Evolutionary conservation across 345 rosid genomes (phyloP), one percentile per base, ranked within the genome.

Genomic region (Gossypium herbaceum): DNA sequence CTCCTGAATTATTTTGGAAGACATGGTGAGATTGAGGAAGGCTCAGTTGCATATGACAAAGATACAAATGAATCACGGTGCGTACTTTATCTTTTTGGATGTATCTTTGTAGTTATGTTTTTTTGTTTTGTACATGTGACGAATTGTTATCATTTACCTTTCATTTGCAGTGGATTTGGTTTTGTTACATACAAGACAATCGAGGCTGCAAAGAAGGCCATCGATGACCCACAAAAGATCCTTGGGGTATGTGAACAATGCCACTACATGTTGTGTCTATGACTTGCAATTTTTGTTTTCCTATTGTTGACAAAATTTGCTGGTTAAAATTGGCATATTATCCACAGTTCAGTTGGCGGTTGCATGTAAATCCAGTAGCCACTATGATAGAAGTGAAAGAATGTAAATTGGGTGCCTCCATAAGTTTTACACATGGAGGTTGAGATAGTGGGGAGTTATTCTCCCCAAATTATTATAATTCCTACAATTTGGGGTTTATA

Each of bases 31-130:
- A 89, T 89, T 69, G 91, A 86, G 79, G 91, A 88, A 84, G 91
- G 94, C 51, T 86, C 88, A 22, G 90, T 89, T 62, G 94, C 91
- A 56, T 88, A 89, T 74, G 88, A 85, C 75, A 89, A 89, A 82
- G 90, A 87, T 71, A 82, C 94, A 66, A 81, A 85, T 81, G 90
- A 83, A 81, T 88, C 90, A 69, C 89, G 87, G 91, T 86, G 80
- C 57, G 51, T 29, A 48, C 6, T 34, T 73, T 57, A 39, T 73
- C 54, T 20, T 65, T 20, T 16, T 13, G 29, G 44, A 54, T 72
- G 65, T 16, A 52, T 43, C 55, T 16, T 4, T 41, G 9, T 67
- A 4, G 4, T 52, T 75, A 12, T 43, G 2, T 22, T 29, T 9
- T 27, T 58, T 17, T 12, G 47, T 57, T 68, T 48, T 13, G 12